Base-by-base conservation (phyloP, 1,284 basidiomycete genomes). In the Ganoderma resinaceum region DNA sequence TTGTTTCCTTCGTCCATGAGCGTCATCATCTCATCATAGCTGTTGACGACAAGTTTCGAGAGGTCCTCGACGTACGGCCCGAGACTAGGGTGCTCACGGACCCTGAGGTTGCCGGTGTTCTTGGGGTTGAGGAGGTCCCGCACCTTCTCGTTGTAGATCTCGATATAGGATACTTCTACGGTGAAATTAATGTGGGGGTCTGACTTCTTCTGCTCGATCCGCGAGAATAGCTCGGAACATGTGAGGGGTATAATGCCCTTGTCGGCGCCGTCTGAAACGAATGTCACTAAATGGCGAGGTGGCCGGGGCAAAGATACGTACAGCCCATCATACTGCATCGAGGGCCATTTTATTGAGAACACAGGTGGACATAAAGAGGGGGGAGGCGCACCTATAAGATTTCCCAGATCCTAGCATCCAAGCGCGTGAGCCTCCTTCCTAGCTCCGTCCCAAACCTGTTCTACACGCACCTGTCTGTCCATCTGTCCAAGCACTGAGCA, bases 1-100 rank as follows among this genome's bases (percentile, higher is more conserved):
- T 99, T 99, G 82, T 99, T 99, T 55, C 97, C 97, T 80, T 99
- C 97, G 82, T 99, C 97, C 97, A 99, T 99, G 77, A 99, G 90
- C 9, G 92, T 95, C 91, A 98, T 98, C 91, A 99, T 97, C 79
- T 98, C 97, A 31, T 92, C 87, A 79, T 97, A 98, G 78, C 87
- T 94, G 77, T 89, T 91, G 55, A 99, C 98, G 35, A 94, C 92
- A 59, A 99, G 89, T 80, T 96, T 96, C 77, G 95, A 97, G 62
- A 99, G 86, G 82, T 98, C 96, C 80, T 99, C 98, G 65, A 99
- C 97, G 78, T 99, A 99, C 9, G 98, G 97, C 16, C 95, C 95
- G 49, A 96, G 80, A 76, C 89, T 96, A 9, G 97, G 97, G 81
- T 99, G 97, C 81, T 99, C 97, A 76, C 97, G 92, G 69, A 99